phyloP scores from a whole-genome alignment of 495 filamentous ascomycete species.

The Tuber aestivum region DNA sequence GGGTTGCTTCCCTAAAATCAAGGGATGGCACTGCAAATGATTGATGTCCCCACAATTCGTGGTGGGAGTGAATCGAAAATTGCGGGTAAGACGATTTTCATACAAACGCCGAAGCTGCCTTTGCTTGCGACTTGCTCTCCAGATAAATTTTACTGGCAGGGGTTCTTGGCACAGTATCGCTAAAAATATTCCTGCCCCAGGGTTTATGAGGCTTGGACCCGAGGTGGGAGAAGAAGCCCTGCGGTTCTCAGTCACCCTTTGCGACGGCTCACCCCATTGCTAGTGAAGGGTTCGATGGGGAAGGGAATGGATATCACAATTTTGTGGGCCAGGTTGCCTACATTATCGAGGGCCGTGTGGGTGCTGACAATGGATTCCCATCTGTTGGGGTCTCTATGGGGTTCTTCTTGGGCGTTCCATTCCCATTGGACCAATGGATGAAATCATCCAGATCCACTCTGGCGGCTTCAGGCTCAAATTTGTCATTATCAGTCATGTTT shows the following conservation, averaged over 20 bases:
- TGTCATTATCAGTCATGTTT: constrained; percentile 22
- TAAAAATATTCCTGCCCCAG: not conserved
- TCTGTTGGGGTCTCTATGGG: constrained; percentile 22
- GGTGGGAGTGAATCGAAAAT: constrained; percentile 20
- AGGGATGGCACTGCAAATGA: constrained; percentile 9
- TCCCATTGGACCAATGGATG: constrained; percentile 17
- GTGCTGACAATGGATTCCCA: not conserved
- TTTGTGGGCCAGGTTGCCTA: constrained; percentile 23
- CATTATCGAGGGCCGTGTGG: constrained; percentile 16
- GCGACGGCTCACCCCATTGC: not conserved
- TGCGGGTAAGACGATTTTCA: constrained; percentile 17
- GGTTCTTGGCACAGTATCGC: not conserved
- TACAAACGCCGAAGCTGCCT: constrained; percentile 26
- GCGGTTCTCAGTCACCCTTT: not conserved
- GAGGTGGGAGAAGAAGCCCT: not conserved
- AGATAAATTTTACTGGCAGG: not conserved
- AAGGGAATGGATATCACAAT: not conserved
- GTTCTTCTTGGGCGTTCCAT: constrained; percentile 19
- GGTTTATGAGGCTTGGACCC: not conserved
- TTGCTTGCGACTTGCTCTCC: constrained; percentile 20
- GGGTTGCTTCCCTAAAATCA: constrained; percentile 17
- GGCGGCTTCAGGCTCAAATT: constrained; percentile 24
- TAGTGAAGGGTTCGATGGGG: not conserved
- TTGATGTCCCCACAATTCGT: constrained; percentile 25
- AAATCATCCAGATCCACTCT: constrained; percentile 24